A percentile compares a stretch with the other conserved stretches of the same genome.
Conservation (phyloP, 768 basidiomycete species). For the Boletus rubroflammeus region DNA sequence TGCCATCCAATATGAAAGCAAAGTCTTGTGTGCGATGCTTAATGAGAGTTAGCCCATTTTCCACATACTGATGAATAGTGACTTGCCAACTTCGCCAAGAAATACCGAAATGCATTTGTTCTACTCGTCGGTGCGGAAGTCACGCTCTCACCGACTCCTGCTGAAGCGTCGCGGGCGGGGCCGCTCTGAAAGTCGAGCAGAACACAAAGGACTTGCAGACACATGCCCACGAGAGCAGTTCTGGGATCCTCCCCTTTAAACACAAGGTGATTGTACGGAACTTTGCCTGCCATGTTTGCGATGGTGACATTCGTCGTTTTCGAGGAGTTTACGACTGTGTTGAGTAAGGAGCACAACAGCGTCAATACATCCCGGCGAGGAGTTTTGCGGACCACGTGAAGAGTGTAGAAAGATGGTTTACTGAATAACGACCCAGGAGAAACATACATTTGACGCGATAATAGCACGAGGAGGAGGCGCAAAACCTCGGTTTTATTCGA, state of each 20-base stretch:
- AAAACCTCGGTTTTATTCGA: constrained; percentile 86
- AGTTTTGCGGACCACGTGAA: constrained; percentile 73
- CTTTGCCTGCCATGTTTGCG: constrained; percentile 67
- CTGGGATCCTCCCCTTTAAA: constrained; percentile 85
- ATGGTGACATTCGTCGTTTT: constrained; percentile 50
- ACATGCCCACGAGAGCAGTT: constrained; percentile 66
- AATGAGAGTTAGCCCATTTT: constrained; percentile 8
- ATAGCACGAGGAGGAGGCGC: constrained; percentile 79
- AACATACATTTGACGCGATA: constrained; percentile 89
- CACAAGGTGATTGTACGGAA: constrained; percentile 88
- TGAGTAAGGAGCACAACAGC: constrained; percentile 87
- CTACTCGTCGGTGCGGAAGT: constrained; percentile 50
- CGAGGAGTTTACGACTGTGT: constrained; percentile 78
- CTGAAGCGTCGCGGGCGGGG: constrained; percentile 52
- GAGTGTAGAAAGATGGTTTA: constrained; percentile 71
- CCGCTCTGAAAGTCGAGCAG: constrained; percentile 82
- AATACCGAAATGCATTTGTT: constrained; percentile 90
- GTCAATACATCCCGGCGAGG: constrained; percentile 84
- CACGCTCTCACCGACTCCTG: constrained; percentile 43
- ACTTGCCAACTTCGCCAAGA: constrained; percentile 78
- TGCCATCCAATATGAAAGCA: constrained; percentile 73
- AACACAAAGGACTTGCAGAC: constrained; percentile 73
- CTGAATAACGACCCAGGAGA: constrained; percentile 66
- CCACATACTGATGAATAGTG: background rate
- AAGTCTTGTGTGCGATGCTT: constrained; percentile 92